A percentile compares a stretch with the other conserved stretches of the same genome.
Conservation (phyloP, 768 basidiomycete genomes). For the Mrakia blollopis region DNA sequence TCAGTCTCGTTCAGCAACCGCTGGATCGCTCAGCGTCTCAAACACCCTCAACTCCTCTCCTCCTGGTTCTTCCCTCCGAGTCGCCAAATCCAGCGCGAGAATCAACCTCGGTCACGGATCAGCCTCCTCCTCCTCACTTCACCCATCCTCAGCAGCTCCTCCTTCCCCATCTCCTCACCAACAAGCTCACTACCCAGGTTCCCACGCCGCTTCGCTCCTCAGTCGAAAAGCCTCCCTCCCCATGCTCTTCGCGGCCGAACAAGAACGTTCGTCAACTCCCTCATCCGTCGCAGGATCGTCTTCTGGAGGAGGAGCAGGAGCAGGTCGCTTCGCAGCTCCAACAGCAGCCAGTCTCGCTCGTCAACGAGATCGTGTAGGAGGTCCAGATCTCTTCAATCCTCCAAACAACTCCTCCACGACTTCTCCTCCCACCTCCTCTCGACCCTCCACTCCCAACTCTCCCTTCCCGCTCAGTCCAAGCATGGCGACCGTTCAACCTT, state of each 20-base stretch:
- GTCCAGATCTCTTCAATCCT: conserved; percentile 5
- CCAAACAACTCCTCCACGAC: neutral
- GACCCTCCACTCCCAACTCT: conserved; percentile 14
- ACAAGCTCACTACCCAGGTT: conserved; percentile 10
- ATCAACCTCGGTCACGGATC: neutral
- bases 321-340: conserved; percentile 22
- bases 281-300: neutral
- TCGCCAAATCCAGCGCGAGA: neutral
- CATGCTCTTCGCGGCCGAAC: conserved; percentile 5
- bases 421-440: conserved; percentile 1
- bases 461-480: conserved; percentile 3
- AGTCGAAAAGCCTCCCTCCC: conserved; percentile 27
- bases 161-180: conserved; percentile 10
- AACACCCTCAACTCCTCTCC: neutral
- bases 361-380: conserved; percentile 22
- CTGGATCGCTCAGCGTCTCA: conserved; percentile 2
- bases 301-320: neutral
- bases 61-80: neutral
- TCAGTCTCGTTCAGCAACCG: conserved; percentile 7
- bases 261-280: neutral
- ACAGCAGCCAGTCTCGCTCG: conserved; percentile 27
- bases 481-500: conserved; percentile 10
- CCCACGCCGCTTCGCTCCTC: conserved; percentile 22
- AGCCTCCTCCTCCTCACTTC: neutral
- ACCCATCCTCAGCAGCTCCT: neutral